Conservation (phyloP, 192 early-diverging fungal genomes). For the Chytriomyces sp. region DNA sequence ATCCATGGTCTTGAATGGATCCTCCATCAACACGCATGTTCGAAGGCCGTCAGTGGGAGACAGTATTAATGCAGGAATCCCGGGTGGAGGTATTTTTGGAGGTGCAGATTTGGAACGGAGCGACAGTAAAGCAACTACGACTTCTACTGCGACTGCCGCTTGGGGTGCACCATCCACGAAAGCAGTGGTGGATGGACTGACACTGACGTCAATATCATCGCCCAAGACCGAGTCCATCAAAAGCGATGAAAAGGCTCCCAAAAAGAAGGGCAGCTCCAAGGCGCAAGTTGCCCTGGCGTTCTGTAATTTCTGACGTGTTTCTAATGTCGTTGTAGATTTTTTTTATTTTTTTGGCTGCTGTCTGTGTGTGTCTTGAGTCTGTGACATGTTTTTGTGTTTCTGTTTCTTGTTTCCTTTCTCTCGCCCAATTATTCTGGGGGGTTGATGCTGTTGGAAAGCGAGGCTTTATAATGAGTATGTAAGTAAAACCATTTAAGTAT, state of each 20-base stretch:
- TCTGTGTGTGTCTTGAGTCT: too few species aligned
- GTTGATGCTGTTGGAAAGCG: too few species aligned
- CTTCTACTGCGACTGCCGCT: too few species aligned
- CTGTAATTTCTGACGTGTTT: background rate
- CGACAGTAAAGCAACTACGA: background rate
- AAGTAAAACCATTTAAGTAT: too few species aligned
- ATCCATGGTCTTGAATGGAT: too few species aligned
- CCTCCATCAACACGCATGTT: background rate
- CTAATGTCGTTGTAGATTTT: background rate
- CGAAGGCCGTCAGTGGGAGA: background rate
- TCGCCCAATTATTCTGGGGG: too few species aligned
- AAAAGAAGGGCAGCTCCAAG: background rate
- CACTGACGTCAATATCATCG: background rate
- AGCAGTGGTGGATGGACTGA: background rate
- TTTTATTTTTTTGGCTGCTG: background rate
- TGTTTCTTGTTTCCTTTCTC: too few species aligned
- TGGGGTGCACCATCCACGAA: background rate
- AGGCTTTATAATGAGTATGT: too few species aligned
- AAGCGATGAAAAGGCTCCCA: conserved; percentile 8
- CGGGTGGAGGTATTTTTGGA: conserved; percentile 12
- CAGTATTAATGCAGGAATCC: background rate
- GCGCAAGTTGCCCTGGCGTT: conserved; percentile 6
- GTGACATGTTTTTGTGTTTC: too few species aligned
- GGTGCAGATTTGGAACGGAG: background rate
- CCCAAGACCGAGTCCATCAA: background rate